Base-by-base conservation (phyloP, 768 basidiomycete genomes). In the Leccinum longicurvipes region DNA sequence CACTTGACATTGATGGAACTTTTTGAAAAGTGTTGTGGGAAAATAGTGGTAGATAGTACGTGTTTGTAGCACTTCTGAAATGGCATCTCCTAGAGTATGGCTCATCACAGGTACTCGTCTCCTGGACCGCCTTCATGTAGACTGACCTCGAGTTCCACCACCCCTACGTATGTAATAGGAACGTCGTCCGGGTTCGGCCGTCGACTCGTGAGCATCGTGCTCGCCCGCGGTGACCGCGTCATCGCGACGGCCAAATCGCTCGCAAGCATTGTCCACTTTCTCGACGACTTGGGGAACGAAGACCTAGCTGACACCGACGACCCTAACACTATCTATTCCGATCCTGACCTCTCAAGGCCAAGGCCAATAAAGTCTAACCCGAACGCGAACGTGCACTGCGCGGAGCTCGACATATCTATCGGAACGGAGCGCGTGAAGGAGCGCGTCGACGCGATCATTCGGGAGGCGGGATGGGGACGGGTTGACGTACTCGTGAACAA, bases 401-500 rank as follows among this genome's bases (percentile, higher is more conserved):
- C 82, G 7, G 72, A 78, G 56, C 70, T 86, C 2, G 84, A 87
- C 62, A 76, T 87, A 1, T 77, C 79, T 1, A 72, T 73, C 21
- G 78, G 78, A 3, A 71, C 73, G 23, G 71, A 73, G 15, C 64
- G 58, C 10, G 72, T 86, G 46, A 76, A 76, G 57, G 53, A 55
- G 3, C 77, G 74, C 46, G 71, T 81, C 19, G 69, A 76, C 24
- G 63, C 74, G 19, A 83, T 81, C 3, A 71, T 72, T 19, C 48
- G 46, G 14, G 69, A 72, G 28, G 56, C 52, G 3, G 60, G 58
- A 1, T 85, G 82, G 79, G 82, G 81, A 6, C 68, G 72, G 10
- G 77, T 86, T 55, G 83, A 86, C 59, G 79, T 86, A 1, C 62
- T 87, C 27, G 82, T 87, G 32, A 86, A 87, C 56, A 87, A 87